A percentile compares a stretch with the other conserved stretches of the same genome.
Evolutionary conservation across 768 basidiomycete species (phyloP).

Genomic region (Serpula lacrymans): DNA sequence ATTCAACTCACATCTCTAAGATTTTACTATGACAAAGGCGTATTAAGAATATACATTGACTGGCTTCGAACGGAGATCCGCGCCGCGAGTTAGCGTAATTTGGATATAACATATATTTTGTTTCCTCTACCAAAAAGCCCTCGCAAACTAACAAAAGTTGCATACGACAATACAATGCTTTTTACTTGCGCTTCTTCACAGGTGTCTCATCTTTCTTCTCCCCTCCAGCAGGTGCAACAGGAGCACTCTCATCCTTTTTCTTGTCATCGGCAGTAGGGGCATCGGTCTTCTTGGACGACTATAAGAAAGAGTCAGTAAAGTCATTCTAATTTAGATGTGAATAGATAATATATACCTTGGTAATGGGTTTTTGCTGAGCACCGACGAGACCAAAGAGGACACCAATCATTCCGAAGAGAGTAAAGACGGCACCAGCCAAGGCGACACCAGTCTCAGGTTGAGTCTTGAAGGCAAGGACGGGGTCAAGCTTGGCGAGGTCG

Average conservation of each 20-base stretch:
- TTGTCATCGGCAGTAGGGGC: conserved; percentile 60
- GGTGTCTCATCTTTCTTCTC: conserved; percentile 67
- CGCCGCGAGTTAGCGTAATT: no score
- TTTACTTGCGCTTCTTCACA: conserved; percentile 75
- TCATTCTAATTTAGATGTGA: not conserved
- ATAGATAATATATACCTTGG: conserved; percentile 48
- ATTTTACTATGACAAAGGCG: no score
- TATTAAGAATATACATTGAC: no score
- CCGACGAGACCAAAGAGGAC: conserved; percentile 78
- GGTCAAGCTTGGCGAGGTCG: conserved; percentile 71
- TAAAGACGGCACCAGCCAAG: conserved; percentile 69
- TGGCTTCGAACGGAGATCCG: no score
- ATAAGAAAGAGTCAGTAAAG: conserved; percentile 7
- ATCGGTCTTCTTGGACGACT: conserved; percentile 80
- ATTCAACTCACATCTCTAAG: no score
- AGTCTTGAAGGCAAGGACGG: conserved; percentile 77
- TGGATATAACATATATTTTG: no score
- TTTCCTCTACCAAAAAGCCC: no score
- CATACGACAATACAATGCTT: not conserved
- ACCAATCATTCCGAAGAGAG: conserved; percentile 83
- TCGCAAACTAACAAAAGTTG: no score
- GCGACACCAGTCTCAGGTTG: conserved; percentile 86
- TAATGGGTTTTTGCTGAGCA: conserved; percentile 61
- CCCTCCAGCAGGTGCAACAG: conserved; percentile 70
- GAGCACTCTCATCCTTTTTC: conserved; percentile 58